Conservation (phyloP, 2,329 filamentous ascomycete species). For the Ophiocordyceps sinensis region DNA sequence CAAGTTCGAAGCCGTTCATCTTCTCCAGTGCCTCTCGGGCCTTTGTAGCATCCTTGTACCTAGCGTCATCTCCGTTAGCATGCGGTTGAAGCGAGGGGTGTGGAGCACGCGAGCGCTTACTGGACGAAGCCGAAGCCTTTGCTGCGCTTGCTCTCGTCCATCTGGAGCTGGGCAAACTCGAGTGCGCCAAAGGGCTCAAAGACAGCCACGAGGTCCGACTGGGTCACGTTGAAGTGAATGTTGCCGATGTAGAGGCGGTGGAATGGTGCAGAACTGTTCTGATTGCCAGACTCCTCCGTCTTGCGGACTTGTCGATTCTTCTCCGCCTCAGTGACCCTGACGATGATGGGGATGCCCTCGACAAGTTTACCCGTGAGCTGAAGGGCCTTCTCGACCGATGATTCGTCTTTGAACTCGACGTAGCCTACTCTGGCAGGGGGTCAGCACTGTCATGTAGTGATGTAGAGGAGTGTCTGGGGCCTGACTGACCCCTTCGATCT, state of each 20-base stretch:
- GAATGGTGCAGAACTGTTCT: slow-evolving; percentile 83
- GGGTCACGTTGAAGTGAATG: slow-evolving; percentile 98
- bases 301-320: slow-evolving; percentile 95
- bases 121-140: slow-evolving; percentile 97
- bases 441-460: slow-evolving; percentile 19
- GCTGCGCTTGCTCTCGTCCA: slow-evolving; percentile 81
- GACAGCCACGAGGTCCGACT: slow-evolving; percentile 86
- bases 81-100: background rate
- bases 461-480: slow-evolving; percentile 2
- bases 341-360: slow-evolving; percentile 96
- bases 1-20: slow-evolving; percentile 98
- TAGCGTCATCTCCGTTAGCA: slow-evolving; percentile 18
- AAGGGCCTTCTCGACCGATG: slow-evolving; percentile 82
- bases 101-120: slow-evolving; percentile 40
- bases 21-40: slow-evolving; percentile 93
- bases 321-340: slow-evolving; percentile 95
- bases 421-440: slow-evolving; percentile 62
- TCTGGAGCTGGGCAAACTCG: slow-evolving; percentile 94
- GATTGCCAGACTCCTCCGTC: slow-evolving; percentile 51
- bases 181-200: slow-evolving; percentile 97
- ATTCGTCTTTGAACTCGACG: slow-evolving; percentile 96
- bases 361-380: slow-evolving; percentile 98
- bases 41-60: slow-evolving; percentile 78
- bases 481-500: slow-evolving; percentile 93
- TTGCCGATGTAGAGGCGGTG: slow-evolving; percentile 98